Evolutionary conservation across 1,284 basidiomycete species (phyloP).

Genomic region (Ceratobasidium theobromae): DNA sequence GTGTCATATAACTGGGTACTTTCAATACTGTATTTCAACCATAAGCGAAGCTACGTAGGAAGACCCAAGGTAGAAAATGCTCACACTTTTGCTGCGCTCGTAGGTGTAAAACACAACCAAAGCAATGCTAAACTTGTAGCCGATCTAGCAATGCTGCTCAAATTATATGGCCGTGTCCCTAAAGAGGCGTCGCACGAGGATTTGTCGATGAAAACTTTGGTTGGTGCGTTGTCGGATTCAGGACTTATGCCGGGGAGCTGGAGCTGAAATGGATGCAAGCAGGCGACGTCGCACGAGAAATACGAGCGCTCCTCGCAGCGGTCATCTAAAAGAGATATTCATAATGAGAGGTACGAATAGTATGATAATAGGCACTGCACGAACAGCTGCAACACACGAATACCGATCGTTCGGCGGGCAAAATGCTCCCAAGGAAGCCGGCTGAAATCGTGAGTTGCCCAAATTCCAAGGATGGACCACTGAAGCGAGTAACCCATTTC

Average conservation of each 20-base stretch:
- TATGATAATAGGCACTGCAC: too few relatives aligned
- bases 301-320: too few relatives aligned
- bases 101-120: not conserved
- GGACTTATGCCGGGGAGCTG: too few relatives aligned
- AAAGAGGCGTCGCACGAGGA: not conserved
- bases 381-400: too few relatives aligned
- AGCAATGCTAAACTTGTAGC: not conserved
- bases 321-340: too few relatives aligned
- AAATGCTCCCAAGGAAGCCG: too few relatives aligned
- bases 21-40: not conserved
- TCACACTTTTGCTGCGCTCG: not conserved
- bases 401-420: too few relatives aligned
- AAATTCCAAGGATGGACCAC: not conserved
- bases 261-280: not conserved
- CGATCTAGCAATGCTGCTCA: not conserved
- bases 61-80: not conserved
- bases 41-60: not conserved
- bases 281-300: too few relatives aligned
- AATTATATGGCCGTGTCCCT: slow-evolving; percentile 16
- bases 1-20: not conserved
- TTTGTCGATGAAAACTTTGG: too few relatives aligned
- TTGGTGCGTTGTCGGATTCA: not conserved
- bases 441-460: too few relatives aligned
- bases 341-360: too few relatives aligned
- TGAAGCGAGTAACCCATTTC: not conserved